A percentile compares a stretch with the other conserved stretches of the same genome.
phyloP scores from a whole-genome alignment of 495 filamentous ascomycete species.

The Geopyxis carbonaria region DNA sequence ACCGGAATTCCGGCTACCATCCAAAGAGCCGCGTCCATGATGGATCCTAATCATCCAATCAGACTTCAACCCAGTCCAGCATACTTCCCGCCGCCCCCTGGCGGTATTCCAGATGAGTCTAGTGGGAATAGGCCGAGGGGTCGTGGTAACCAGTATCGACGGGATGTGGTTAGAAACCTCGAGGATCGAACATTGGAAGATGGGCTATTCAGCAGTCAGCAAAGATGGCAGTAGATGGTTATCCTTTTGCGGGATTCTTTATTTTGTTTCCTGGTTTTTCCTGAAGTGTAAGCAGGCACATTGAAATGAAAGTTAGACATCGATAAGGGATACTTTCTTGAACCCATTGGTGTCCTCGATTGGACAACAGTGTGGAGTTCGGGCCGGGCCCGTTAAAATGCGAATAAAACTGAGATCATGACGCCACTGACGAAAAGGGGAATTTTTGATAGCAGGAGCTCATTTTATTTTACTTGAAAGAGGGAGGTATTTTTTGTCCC shows the following conservation, averaged over 20 bases:
- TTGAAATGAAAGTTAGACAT: not conserved
- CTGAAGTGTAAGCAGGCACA: not conserved
- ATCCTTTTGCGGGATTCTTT: not conserved
- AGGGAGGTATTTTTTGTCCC: too few species aligned
- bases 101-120: slow-evolving; percentile 38
- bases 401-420: too few species aligned
- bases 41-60: slow-evolving; percentile 90
- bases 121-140: slow-evolving; percentile 63
- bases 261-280: not conserved
- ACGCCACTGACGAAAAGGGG: too few species aligned
- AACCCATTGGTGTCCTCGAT: too few species aligned
- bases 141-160: slow-evolving; percentile 46
- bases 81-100: slow-evolving; percentile 91
- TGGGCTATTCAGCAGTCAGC: slow-evolving; percentile 36
- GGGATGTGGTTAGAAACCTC: slow-evolving; percentile 80
- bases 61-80: slow-evolving; percentile 88
- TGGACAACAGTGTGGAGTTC: too few species aligned
- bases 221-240: not conserved
- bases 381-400: too few species aligned
- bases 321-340: not conserved
- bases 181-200: slow-evolving; percentile 90
- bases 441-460: too few species aligned
- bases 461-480: too few species aligned
- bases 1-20: slow-evolving; percentile 86
- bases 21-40: slow-evolving; percentile 88